A percentile compares a stretch with the other conserved stretches of the same genome.
phyloP scores from a whole-genome alignment of 1,139 yeast species.

The Taiozyma sp. region DNA sequence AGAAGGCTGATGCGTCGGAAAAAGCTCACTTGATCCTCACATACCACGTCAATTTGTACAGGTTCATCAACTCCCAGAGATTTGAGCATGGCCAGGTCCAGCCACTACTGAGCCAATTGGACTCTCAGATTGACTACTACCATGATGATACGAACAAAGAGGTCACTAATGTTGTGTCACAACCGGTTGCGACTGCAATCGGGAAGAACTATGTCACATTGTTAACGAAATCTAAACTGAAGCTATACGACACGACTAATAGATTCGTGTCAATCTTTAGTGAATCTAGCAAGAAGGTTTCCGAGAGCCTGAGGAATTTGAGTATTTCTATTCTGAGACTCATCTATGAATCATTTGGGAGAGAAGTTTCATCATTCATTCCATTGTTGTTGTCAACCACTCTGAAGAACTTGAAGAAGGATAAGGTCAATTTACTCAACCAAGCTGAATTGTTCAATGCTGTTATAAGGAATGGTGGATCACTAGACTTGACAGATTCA shows the following conservation, averaged over 20 bases:
- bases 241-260: slow-evolving; percentile 22
- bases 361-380: slow-evolving; percentile 28
- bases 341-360: slow-evolving; percentile 29
- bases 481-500: slow-evolving; percentile 15
- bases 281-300: slow-evolving; percentile 8
- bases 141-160: slow-evolving; percentile 20
- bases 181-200: slow-evolving; percentile 13
- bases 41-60: slow-evolving; percentile 8
- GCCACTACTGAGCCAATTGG: slow-evolving; percentile 10
- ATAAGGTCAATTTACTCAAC: slow-evolving; percentile 12
- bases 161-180: slow-evolving; percentile 8
- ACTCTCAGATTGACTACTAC: slow-evolving; percentile 14
- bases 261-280: slow-evolving; percentile 19
- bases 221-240: slow-evolving; percentile 14
- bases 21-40: slow-evolving; percentile 4
- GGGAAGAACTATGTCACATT: slow-evolving; percentile 21
- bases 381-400: slow-evolving; percentile 26
- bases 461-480: slow-evolving; percentile 21
- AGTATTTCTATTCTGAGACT: slow-evolving; percentile 15
- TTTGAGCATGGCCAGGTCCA: slow-evolving; percentile 2
- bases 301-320: slow-evolving; percentile 9
- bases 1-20: not conserved
- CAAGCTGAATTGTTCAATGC: slow-evolving; percentile 16
- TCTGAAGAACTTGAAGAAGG: slow-evolving; percentile 30
- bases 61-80: slow-evolving; percentile 3